A percentile compares a stretch with the other conserved stretches of the same genome.
Evolutionary conservation across 1,284 basidiomycete species (phyloP).

Genomic region (Ceraceosorus guamensis): DNA sequence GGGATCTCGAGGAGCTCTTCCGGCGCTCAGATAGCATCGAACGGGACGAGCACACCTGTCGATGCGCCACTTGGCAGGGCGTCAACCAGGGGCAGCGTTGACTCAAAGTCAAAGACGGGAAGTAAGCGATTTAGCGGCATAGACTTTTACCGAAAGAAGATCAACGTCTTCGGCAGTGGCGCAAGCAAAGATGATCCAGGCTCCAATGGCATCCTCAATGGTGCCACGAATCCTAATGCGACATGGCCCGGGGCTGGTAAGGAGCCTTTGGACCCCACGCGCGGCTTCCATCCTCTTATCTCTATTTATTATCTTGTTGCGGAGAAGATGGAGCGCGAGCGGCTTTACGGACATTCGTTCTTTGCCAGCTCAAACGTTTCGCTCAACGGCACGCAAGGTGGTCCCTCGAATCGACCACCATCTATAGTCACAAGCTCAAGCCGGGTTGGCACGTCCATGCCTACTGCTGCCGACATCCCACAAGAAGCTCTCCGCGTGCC

Average conservation of each 20-base stretch:
- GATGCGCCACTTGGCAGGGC: conserved; percentile 7
- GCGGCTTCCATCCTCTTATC: conserved; percentile 86
- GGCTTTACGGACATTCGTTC: conserved; percentile 82
- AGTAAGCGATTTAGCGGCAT: conserved; percentile 73
- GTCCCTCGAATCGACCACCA: neutral
- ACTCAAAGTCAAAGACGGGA: conserved; percentile 27
- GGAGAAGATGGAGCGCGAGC: conserved; percentile 89
- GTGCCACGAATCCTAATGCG: conserved; percentile 5
- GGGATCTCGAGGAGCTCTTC: conserved; percentile 10
- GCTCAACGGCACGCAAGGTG: conserved; percentile 17
- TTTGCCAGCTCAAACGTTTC: conserved; percentile 84
- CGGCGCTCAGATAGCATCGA: conserved; percentile 13
- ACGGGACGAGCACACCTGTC: conserved; percentile 36
- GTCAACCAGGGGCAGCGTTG: conserved; percentile 7
- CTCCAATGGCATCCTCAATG: conserved; percentile 21
- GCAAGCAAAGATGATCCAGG: conserved; percentile 24
- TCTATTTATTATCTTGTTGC: conserved; percentile 93
- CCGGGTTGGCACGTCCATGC: conserved; percentile 30
- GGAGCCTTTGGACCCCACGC: conserved; percentile 68
- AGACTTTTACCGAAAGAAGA: conserved; percentile 85
- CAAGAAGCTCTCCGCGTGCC: conserved; percentile 39
- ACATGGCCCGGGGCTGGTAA: conserved; percentile 24
- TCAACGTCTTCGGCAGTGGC: conserved; percentile 51
- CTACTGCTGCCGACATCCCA: conserved; percentile 45
- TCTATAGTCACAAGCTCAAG: neutral